Conservation (phyloP, 1,284 basidiomycete genomes). For the Trichosporon coremiiforme region DNA sequence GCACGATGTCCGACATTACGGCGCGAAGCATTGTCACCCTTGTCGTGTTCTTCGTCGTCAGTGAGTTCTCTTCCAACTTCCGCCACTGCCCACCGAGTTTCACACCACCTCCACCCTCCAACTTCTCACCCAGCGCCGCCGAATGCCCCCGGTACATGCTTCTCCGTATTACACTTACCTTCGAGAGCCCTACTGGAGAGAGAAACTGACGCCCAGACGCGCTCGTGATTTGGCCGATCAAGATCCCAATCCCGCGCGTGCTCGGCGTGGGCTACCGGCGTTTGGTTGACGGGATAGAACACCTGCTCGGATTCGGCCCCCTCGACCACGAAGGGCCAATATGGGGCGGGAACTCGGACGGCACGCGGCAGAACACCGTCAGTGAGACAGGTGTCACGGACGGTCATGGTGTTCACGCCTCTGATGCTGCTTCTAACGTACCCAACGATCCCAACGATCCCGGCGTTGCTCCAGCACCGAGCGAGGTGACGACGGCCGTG, state of each 20-base stretch:
- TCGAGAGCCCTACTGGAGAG: too few species aligned
- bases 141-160: too few species aligned
- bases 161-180: too few species aligned
- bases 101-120: too few species aligned
- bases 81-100: not conserved
- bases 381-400: not conserved
- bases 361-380: not conserved
- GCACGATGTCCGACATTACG: constrained; percentile 36
- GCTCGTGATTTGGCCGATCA: constrained; percentile 29
- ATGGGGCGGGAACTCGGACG: constrained; percentile 17
- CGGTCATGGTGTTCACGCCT: too few species aligned
- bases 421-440: not conserved
- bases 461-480: not conserved
- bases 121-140: too few species aligned
- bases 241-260: constrained; percentile 22
- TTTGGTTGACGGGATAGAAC: not conserved
- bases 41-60: constrained; percentile 72
- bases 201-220: constrained; percentile 18
- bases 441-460: too few species aligned
- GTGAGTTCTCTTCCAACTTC: constrained; percentile 55
- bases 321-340: not conserved
- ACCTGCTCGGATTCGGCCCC: not conserved
- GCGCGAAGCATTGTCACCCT: constrained; percentile 65
- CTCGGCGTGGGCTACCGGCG: not conserved
- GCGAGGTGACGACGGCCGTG: not conserved